Evolutionary conservation across 805 yeast species (phyloP), one percentile per base, ranked within the genome.

Genomic region (Saturnispora hagleri): DNA sequence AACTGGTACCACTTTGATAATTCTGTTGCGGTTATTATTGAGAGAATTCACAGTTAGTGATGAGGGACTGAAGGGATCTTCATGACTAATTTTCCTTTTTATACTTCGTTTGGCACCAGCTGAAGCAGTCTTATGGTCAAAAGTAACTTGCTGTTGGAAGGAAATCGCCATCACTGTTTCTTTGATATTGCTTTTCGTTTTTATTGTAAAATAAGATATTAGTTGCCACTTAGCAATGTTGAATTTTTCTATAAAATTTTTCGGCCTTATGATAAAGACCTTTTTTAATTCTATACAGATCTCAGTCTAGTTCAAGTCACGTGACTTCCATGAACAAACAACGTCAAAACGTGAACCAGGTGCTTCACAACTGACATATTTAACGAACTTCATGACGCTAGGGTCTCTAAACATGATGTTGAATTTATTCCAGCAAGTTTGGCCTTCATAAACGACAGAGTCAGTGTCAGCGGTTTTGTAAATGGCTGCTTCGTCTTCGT

Each of bases 321-420:
- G 77, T 28, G 87, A 84, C 58, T 80, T 82, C 93, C 96, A 91
- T 60, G 84, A 85, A 51, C 84, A 80, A 34, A 75, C 73, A 41
- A 93, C 72, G 63, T 93, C 99, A 96, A 96, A 93, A 63, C 99
- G 75, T 41, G 93, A 82, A 1, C 97, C 96, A 54, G 82, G 81
- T 5, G 98, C 97, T 55, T 80, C 80, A 66, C 79, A 80, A 62
- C 96, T 86, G 18, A 91, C 91, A 60, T 93, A 93, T 65, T 93
- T 93, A 59, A 93, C 82, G 67, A 93, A 93, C 66, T 90, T 86
- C 69, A 95, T 71, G n/a, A 91, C 90, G 47, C 82, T 78, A 8
- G 85, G 81, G 63, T 93, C 98, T 61, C 97, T 74, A 57, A 86
- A 73, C 72, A 89, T 86, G 52, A 93, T 66, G 27, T 80, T 77